These are phyloP conservation scores for Setomelanomma holmii DNA, from an alignment of 2,329 filamentous ascomycete genomes.

Conservation along the genomic window DNA sequence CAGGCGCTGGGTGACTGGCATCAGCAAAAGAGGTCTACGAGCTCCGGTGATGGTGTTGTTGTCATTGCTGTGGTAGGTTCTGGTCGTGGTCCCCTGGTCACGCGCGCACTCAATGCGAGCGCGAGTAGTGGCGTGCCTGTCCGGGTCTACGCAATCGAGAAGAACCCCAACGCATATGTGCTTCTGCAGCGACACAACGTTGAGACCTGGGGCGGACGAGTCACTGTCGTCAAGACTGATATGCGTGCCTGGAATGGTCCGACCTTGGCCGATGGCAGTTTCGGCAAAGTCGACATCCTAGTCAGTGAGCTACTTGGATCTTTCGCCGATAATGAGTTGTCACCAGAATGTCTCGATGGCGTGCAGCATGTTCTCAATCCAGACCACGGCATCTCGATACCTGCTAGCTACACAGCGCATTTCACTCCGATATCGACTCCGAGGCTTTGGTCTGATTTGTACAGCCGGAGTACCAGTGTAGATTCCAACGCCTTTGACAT, in stretches of 20 bases:
- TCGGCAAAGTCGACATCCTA: slow-evolving; percentile 84
- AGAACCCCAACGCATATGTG: slow-evolving; percentile 97
- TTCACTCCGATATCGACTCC: slow-evolving; percentile 91
- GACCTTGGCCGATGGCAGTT: slow-evolving; percentile 57
- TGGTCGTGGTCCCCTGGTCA: slow-evolving; percentile 89
- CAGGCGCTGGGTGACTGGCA: slow-evolving; percentile 84
- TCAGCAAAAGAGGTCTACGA: slow-evolving; percentile 74
- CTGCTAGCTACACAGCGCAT: slow-evolving; percentile 90
- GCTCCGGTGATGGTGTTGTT: slow-evolving; percentile 72
- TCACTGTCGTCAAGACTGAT: slow-evolving; percentile 91
- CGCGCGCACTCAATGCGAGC: slow-evolving; percentile 82
- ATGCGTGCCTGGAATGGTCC: slow-evolving; percentile 97
- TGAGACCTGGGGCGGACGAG: slow-evolving; percentile 75
- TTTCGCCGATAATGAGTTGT: slow-evolving; percentile 96
- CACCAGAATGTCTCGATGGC: slow-evolving; percentile 93
- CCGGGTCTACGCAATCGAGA: slow-evolving; percentile 91
- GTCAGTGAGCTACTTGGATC: slow-evolving; percentile 94
- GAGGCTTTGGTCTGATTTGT: slow-evolving; percentile 81
- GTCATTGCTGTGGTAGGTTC: slow-evolving; percentile 93
- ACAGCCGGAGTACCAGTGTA: slow-evolving; percentile 61
- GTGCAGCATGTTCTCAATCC: slow-evolving; percentile 88
- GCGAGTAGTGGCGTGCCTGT: slow-evolving; percentile 77
- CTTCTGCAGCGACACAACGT: slow-evolving; percentile 87
- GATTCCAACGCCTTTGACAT: slow-evolving; percentile 83
- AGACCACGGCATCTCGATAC: slow-evolving; percentile 88